Conservation (phyloP, 257 asterid genomes). For the Przewalskia tangutica region DNA sequence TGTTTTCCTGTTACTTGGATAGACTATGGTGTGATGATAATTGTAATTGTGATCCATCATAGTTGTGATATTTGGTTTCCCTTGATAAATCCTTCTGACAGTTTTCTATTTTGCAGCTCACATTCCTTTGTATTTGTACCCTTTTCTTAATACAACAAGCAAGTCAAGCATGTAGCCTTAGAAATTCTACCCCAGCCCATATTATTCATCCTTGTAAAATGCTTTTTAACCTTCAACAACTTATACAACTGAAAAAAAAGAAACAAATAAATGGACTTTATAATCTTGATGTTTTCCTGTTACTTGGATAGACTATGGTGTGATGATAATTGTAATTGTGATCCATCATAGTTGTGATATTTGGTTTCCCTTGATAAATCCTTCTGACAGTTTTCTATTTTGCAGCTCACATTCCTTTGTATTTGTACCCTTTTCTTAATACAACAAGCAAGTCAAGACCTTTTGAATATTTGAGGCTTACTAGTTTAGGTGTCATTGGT, state of each 20-base stretch:
- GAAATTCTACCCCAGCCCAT: not conserved
- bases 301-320: not conserved
- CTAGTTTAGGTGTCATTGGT: constrained; percentile 31
- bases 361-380: not conserved
- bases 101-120: constrained; percentile 22
- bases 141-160: constrained; percentile 18
- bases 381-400: not conserved
- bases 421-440: constrained; percentile 20
- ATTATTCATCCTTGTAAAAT: not conserved
- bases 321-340: not conserved
- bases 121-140: constrained; percentile 21
- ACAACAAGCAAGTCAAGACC: not conserved
- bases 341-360: not conserved
- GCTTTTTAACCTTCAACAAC: not conserved
- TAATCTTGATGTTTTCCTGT: not conserved
- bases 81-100: not conserved
- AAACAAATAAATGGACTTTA: not conserved
- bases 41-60: not conserved
- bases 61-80: not conserved
- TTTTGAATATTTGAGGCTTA: constrained; percentile 23
- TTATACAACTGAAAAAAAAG: not conserved
- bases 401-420: constrained; percentile 31
- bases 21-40: not conserved
- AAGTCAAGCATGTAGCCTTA: not conserved
- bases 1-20: not conserved